These are phyloP conservation scores for Alternaria triticina DNA, from an alignment of 2,329 filamentous ascomycete species.

Conservation along the genomic window DNA sequence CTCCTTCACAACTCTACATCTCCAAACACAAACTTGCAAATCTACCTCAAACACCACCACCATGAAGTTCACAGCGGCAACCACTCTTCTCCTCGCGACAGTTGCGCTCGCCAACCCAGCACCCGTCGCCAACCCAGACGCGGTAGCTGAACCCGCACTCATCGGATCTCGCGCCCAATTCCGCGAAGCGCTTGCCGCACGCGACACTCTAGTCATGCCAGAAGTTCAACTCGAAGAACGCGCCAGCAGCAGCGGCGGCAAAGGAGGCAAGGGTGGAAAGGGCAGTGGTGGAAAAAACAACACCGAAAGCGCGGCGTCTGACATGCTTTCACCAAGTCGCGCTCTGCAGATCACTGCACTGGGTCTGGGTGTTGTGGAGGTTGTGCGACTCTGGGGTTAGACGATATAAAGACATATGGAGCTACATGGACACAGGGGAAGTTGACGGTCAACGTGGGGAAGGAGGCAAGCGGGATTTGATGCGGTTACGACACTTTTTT, in stretches of 20 bases:
- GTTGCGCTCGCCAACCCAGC: conserved; percentile 38
- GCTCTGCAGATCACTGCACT: conserved; percentile 33
- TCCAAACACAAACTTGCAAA: not conserved
- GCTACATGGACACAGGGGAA: too few species aligned
- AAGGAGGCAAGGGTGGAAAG: conserved; percentile 8
- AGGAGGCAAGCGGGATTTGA: not conserved
- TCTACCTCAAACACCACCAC: not conserved
- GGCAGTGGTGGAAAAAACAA: conserved; percentile 10
- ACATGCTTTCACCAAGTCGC: conserved; percentile 25
- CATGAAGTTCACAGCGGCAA: conserved; percentile 36
- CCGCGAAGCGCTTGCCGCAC: conserved; percentile 11
- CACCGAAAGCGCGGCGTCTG: conserved; percentile 26
- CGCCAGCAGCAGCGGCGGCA: not conserved
- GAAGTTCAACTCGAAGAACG: conserved; percentile 29
- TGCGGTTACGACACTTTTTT: not conserved
- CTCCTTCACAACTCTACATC: not conserved
- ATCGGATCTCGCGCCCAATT: conserved; percentile 11
- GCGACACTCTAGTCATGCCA: conserved; percentile 14
- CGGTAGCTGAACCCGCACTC: conserved; percentile 2
- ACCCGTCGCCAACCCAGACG: conserved; percentile 24
- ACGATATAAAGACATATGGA: too few species aligned
- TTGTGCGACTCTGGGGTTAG: conserved; percentile 30
- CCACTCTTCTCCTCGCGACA: conserved; percentile 31
- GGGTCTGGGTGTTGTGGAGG: conserved; percentile 33
- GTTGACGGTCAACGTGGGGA: too few species aligned